Conservation (phyloP, 129 eudicot genomes). For the Lactuca saligna region DNA sequence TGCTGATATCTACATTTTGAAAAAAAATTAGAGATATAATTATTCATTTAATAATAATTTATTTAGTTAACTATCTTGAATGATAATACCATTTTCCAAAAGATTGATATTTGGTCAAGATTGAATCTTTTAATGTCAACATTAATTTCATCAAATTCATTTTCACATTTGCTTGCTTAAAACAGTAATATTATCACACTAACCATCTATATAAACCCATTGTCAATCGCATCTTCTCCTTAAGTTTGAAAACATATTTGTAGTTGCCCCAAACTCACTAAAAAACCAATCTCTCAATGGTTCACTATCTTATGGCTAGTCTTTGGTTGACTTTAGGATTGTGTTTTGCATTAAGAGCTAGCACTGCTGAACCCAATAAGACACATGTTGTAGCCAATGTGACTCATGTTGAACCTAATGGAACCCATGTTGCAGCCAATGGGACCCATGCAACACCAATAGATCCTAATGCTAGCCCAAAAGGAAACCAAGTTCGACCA, state of each 20-base stretch:
- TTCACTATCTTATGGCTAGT: conserved; percentile 1
- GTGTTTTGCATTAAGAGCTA: conserved; percentile 4
- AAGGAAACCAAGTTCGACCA: conserved; percentile 31
- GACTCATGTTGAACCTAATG: not conserved
- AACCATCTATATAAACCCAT: conserved; percentile 36
- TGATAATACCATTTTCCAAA: conserved; percentile 11
- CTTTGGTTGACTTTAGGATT: conserved; percentile 22
- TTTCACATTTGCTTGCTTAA: not conserved
- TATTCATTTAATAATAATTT: too few relatives aligned
- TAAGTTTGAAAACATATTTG: not conserved
- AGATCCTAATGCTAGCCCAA: conserved; percentile 11
- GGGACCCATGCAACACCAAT: conserved; percentile 33
- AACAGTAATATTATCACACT: not conserved
- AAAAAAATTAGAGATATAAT: not conserved
- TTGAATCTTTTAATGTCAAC: conserved; percentile 14
- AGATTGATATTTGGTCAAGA: conserved; percentile 3
- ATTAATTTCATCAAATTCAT: conserved; percentile 7
- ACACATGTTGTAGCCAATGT: not conserved
- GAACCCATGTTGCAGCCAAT: not conserved
- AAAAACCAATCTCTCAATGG: not conserved
- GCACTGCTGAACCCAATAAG: conserved; percentile 2
- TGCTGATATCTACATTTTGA: not conserved
- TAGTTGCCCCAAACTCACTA: not conserved
- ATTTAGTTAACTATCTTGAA: conserved; percentile 4
- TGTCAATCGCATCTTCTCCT: not conserved